These are phyloP conservation scores for Starmerella vitae DNA, from an alignment of 805 yeast genomes.

Conservation along the genomic window DNA sequence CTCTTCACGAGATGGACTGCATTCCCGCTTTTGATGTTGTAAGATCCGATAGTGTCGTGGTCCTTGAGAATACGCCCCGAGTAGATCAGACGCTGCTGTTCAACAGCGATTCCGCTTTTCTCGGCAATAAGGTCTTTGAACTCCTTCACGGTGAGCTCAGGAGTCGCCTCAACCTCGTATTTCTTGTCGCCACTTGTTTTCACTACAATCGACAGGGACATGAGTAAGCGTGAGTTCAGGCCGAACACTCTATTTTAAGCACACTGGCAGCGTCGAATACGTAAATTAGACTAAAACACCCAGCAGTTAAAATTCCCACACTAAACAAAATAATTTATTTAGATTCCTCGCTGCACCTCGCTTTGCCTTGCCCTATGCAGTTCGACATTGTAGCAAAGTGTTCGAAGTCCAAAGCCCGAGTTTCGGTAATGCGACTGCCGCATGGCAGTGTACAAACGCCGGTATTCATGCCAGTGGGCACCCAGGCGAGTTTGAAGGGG, in stretches of 20 bases:
- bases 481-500: constrained; percentile 36
- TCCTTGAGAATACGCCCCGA: constrained; percentile 91
- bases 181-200: constrained; percentile 58
- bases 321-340: too few relatives aligned
- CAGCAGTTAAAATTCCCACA: too few relatives aligned
- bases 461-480: constrained; percentile 37
- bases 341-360: neutral
- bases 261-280: too few relatives aligned
- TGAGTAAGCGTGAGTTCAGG: too few relatives aligned
- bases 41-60: constrained; percentile 53
- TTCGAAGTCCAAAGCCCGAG: constrained; percentile 33
- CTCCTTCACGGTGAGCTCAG: constrained; percentile 45
- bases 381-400: constrained; percentile 33
- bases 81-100: constrained; percentile 78
- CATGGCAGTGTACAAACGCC: constrained; percentile 34
- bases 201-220: constrained; percentile 15
- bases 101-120: constrained; percentile 52
- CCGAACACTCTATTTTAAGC: too few relatives aligned
- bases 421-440: constrained; percentile 31
- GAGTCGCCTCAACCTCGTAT: constrained; percentile 47
- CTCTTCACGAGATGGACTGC: constrained; percentile 83
- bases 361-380: constrained; percentile 18
- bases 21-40: constrained; percentile 75
- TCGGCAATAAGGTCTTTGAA: constrained; percentile 53
- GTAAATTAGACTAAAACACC: too few relatives aligned